Conservation (phyloP, 1,284 basidiomycete species). For the Singerocomus inundabilis region DNA sequence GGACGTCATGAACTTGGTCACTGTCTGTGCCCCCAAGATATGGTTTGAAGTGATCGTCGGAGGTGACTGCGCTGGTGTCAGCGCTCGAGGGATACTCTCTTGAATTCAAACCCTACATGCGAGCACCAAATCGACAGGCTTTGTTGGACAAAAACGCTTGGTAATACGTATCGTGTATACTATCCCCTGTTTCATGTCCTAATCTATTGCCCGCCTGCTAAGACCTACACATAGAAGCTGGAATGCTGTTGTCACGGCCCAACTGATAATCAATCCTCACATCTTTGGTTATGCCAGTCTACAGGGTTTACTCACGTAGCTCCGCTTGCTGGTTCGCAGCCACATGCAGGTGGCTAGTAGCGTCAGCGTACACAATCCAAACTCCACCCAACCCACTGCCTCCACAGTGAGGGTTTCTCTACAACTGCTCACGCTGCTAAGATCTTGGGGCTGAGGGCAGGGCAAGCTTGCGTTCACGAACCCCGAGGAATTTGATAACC, state of each 20-base stretch:
- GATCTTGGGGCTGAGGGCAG: slow-evolving; percentile 21
- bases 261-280: slow-evolving; percentile 20
- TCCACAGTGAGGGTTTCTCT: slow-evolving; percentile 69
- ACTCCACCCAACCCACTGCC: slow-evolving; percentile 72
- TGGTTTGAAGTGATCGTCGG: background rate
- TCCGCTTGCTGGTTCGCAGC: slow-evolving; percentile 48
- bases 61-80: background rate
- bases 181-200: background rate
- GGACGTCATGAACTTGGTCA: background rate
- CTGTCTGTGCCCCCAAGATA: background rate
- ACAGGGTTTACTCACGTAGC: slow-evolving; percentile 45
- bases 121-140: background rate
- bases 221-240: slow-evolving; percentile 35
- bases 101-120: slow-evolving; percentile 4
- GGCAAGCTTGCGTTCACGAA: slow-evolving; percentile 23
- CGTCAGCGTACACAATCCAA: slow-evolving; percentile 62
- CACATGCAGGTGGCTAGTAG: slow-evolving; percentile 59
- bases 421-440: slow-evolving; percentile 46
- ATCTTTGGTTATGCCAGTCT: slow-evolving; percentile 33
- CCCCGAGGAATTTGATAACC: slow-evolving; percentile 52
- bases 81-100: background rate
- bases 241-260: slow-evolving; percentile 30
- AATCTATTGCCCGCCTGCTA: too few relatives aligned
- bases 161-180: slow-evolving; percentile 13
- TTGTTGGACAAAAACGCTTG: slow-evolving; percentile 29